Evolutionary conservation across 2,329 filamentous ascomycete species (phyloP).

Genomic region (Torrubiellomyces zombiae): DNA sequence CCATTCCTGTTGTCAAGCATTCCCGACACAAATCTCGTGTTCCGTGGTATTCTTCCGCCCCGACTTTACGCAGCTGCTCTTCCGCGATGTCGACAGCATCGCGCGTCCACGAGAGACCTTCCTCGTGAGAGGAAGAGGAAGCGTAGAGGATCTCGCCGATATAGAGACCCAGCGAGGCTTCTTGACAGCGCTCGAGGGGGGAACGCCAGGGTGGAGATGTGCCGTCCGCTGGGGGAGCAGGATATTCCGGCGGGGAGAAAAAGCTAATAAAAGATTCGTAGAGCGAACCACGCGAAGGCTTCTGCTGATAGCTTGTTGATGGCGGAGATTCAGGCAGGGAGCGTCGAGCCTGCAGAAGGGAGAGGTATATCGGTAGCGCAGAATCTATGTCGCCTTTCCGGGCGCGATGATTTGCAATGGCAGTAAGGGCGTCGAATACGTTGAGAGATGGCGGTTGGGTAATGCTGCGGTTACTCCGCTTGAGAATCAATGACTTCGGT

Average conservation of each 20-base stretch:
- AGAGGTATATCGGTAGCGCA: conserved; percentile 73
- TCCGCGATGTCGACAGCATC: conserved; percentile 74
- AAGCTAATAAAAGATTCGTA: conserved; percentile 9
- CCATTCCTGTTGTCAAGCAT: conserved; percentile 59
- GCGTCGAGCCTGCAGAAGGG: conserved; percentile 64
- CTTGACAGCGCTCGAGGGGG: conserved; percentile 55
- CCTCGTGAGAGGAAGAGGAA: conserved; percentile 36
- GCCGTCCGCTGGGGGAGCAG: conserved; percentile 53
- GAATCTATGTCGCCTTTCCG: conserved; percentile 45
- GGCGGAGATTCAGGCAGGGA: conserved; percentile 27
- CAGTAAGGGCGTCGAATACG: conserved; percentile 57
- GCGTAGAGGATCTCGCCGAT: conserved; percentile 88
- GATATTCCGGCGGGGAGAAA: conserved; percentile 42
- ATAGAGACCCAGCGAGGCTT: conserved; percentile 73
- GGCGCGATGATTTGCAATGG: conserved; percentile 64
- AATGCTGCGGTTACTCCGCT: too few relatives aligned
- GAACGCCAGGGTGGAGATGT: conserved; percentile 48
- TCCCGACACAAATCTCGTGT: conserved; percentile 47
- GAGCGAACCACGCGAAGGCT: conserved; percentile 5
- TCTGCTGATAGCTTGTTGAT: conserved; percentile 3
- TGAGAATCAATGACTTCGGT: conserved; percentile 44
- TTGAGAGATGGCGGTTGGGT: conserved; percentile 50
- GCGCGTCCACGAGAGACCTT: conserved; percentile 76
- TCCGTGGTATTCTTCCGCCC: conserved; percentile 10
- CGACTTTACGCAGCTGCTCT: conserved; percentile 37